phyloP scores from a whole-genome alignment of 169 alveolate species.

The Eimeria falciformis region DNA sequence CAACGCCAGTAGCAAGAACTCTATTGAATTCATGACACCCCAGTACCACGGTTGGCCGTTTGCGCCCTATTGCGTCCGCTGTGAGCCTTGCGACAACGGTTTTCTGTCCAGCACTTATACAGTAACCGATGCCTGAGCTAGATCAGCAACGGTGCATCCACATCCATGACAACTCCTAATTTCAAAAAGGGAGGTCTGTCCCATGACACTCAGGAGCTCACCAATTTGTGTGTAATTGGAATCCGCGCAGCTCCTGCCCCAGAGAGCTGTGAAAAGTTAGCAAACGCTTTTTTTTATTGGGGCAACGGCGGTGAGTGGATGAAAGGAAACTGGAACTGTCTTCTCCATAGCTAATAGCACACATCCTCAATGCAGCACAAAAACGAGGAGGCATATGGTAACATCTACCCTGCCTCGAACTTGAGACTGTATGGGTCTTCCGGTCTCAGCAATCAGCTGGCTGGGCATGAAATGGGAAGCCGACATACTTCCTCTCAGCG shows the following conservation, averaged over 20 bases:
- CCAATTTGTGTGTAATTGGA: background rate
- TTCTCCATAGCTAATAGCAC: background rate
- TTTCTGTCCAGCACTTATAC: background rate
- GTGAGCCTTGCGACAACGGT: background rate
- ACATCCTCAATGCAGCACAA: background rate
- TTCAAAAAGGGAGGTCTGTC: background rate
- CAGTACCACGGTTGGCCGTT: conserved; percentile 73
- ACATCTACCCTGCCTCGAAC: background rate
- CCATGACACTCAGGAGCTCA: background rate
- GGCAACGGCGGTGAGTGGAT: conserved; percentile 52
- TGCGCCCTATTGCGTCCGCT: conserved; percentile 45
- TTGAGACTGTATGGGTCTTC: background rate
- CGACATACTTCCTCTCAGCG: conserved; percentile 42
- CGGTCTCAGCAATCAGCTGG: conserved; percentile 42
- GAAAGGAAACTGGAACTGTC: background rate
- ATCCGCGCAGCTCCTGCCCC: background rate
- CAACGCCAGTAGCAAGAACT: conserved; percentile 10
- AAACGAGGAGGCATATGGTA: background rate
- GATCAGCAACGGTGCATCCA: background rate
- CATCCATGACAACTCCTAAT: background rate
- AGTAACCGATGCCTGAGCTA: background rate
- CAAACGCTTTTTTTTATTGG: conserved; percentile 54
- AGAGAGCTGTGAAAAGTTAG: conserved; percentile 18
- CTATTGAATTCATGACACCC: conserved; percentile 8
- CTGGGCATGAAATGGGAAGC: conserved; percentile 56